Percentiles rank a stretch among this genome's conserved stretches.
These are phyloP conservation scores for Erodium texanum DNA, from an alignment of 441 rosid genomes.

Conservation along the genomic window DNA sequence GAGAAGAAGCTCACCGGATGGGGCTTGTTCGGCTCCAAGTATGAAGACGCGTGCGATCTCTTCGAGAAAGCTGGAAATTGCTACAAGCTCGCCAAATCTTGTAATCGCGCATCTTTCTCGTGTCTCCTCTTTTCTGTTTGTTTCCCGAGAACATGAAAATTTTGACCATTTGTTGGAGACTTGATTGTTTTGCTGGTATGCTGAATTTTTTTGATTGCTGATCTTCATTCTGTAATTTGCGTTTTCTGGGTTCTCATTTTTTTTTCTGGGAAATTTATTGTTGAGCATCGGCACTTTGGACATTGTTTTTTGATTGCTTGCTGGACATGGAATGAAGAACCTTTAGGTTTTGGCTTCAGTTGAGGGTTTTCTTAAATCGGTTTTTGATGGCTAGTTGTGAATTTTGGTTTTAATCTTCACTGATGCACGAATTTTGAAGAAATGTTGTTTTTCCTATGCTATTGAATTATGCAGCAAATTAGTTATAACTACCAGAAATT, in stretches of 20 bases:
- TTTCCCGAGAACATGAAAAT: background rate
- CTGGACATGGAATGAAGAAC: background rate
- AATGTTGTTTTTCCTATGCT: background rate
- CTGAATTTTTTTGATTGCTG: background rate
- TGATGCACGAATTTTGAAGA: background rate
- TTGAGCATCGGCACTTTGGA: background rate
- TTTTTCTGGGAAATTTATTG: background rate
- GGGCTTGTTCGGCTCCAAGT: slow-evolving; percentile 74
- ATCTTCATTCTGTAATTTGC: background rate
- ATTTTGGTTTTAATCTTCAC: no score
- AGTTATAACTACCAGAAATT: no score
- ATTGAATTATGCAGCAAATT: background rate
- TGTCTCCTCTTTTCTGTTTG: background rate
- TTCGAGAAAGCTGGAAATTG: slow-evolving; percentile 86
- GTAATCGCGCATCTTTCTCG: slow-evolving; percentile 26
- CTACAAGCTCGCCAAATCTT: slow-evolving; percentile 88
- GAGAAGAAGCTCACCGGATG: slow-evolving; percentile 79
- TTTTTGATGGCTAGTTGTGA: no score
- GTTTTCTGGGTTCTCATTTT: background rate
- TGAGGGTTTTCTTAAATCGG: background rate
- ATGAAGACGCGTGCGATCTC: slow-evolving; percentile 89
- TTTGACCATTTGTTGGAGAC: background rate
- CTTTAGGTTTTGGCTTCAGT: background rate
- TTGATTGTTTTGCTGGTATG: no score
- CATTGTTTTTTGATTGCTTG: background rate